Percentiles rank a stretch among this genome's conserved stretches.
phyloP scores from a whole-genome alignment of 805 yeast genomes.

The Komagataella pastoris region DNA sequence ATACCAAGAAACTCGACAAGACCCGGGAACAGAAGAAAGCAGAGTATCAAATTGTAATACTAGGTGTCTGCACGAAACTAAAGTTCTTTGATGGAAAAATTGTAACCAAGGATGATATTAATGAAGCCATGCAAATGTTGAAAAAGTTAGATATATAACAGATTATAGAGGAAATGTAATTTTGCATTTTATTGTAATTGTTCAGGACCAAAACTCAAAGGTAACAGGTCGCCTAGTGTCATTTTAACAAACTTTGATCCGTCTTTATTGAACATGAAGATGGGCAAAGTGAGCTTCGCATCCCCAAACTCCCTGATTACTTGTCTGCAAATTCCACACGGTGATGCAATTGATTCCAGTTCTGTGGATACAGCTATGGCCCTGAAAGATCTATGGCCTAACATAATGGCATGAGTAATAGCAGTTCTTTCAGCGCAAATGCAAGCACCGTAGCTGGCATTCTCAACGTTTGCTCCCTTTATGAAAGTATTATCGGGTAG shows the following conservation, averaged over 20 bases:
- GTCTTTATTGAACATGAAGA: conserved; percentile 54
- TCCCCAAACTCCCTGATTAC: conserved; percentile 71
- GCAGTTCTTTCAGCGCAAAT: conserved; percentile 73
- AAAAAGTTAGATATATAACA: neutral
- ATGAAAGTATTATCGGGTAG: conserved; percentile 33
- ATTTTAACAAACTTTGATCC: conserved; percentile 31
- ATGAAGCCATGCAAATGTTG: neutral
- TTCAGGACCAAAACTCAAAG: conserved; percentile 81
- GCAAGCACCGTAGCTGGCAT: conserved; percentile 75
- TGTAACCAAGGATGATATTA: neutral
- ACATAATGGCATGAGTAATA: conserved; percentile 37
- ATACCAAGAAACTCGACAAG: conserved; percentile 1
- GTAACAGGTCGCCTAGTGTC: conserved; percentile 54
- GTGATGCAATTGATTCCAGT: conserved; percentile 46
- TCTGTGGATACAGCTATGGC: conserved; percentile 64
- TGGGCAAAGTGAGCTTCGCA: conserved; percentile 23
- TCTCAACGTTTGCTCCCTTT: conserved; percentile 83
- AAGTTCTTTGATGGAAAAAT: neutral
- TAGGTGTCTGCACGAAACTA: neutral
- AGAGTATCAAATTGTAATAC: neutral
- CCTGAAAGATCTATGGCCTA: conserved; percentile 20
- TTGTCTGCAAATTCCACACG: conserved; percentile 94
- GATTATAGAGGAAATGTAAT: neutral
- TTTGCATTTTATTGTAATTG: conserved; percentile 11
- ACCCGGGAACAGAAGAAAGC: neutral